Evolutionary conservation across 2,329 filamentous ascomycete species (phyloP).

Genomic region (Cucurbitaria berberidis): DNA sequence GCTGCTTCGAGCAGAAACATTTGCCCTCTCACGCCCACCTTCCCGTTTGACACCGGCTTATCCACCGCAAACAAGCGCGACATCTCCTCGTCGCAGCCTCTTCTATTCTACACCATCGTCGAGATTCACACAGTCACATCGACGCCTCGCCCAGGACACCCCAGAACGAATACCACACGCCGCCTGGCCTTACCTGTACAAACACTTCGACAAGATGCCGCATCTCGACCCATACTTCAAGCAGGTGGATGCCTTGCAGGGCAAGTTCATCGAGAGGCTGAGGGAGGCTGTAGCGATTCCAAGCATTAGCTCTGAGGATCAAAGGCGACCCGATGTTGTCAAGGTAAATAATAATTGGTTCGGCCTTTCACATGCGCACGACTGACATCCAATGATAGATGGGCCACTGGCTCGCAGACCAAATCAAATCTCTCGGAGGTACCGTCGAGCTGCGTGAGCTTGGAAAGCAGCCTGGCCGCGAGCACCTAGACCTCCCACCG

Average conservation of each 20-base stretch:
- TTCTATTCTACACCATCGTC: conserved; percentile 13
- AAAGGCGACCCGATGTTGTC: conserved; percentile 87
- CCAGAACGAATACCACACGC: conserved; percentile 28
- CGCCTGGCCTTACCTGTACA: conserved; percentile 57
- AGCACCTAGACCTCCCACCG: conserved; percentile 88
- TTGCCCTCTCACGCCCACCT: conserved; percentile 32
- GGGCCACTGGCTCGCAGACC: conserved; percentile 85
- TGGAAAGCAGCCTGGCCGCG: conserved; percentile 90
- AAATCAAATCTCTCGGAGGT: conserved; percentile 84
- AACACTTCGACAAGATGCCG: conserved; percentile 70
- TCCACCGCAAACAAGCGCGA: conserved; percentile 42
- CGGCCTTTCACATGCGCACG: not conserved
- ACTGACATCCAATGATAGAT: conserved; percentile 60
- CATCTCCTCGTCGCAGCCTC: conserved; percentile 16
- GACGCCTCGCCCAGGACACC: conserved; percentile 23
- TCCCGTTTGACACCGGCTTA: conserved; percentile 36
- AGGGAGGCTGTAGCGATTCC: conserved; percentile 94
- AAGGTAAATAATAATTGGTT: too few species aligned
- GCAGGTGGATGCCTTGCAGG: conserved; percentile 81
- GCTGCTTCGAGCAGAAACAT: conserved; percentile 20
- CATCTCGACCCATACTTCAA: conserved; percentile 92
- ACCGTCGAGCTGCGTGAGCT: conserved; percentile 84
- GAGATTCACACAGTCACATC: conserved; percentile 12
- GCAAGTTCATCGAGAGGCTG: conserved; percentile 86
- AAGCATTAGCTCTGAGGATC: conserved; percentile 90